Conservation (phyloP, 2,329 filamentous ascomycete species). For the Xylariaceae sp. region DNA sequence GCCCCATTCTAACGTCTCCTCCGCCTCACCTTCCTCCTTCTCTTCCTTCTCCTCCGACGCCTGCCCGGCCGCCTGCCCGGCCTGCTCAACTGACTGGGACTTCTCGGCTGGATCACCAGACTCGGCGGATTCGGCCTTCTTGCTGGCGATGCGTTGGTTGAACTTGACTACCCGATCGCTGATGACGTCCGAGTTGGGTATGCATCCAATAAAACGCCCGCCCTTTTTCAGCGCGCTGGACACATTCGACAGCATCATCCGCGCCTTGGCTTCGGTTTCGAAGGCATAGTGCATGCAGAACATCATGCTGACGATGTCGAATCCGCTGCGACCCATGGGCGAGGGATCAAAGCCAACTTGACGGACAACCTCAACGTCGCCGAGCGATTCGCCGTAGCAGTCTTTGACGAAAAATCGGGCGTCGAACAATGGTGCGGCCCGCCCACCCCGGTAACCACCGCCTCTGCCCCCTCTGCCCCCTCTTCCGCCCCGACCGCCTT, state of each 20-base stretch:
- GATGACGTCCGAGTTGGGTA: conserved; percentile 94
- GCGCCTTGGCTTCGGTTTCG: conserved; percentile 82
- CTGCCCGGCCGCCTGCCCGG: conserved; percentile 19
- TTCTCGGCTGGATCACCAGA: too few relatives aligned
- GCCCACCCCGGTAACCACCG: conserved; percentile 38
- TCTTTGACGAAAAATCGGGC: conserved; percentile 87
- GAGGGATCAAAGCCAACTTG: conserved; percentile 83
- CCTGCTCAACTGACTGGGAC: too few relatives aligned
- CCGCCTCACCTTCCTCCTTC: conserved; percentile 54
- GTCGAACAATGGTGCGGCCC: conserved; percentile 62
- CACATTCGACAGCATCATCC: conserved; percentile 90
- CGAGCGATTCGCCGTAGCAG: conserved; percentile 81
- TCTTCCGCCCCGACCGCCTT: conserved; percentile 47
- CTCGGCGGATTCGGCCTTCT: conserved; percentile 28
- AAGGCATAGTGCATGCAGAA: conserved; percentile 99
- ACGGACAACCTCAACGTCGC: conserved; percentile 72
- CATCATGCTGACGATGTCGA: conserved; percentile 98
- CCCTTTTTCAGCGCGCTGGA: conserved; percentile 87
- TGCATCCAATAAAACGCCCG: conserved; percentile 87
- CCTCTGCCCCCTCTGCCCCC: conserved; percentile 43
- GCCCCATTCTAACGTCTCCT: conserved; percentile 74
- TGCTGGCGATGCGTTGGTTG: conserved; percentile 52
- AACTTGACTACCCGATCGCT: conserved; percentile 71
- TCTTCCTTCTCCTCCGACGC: conserved; percentile 44
- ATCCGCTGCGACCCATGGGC: conserved; percentile 70